Evolutionary conservation across 2,329 filamentous ascomycete species (phyloP).

Genomic region (Talaromyces rugulosus): DNA sequence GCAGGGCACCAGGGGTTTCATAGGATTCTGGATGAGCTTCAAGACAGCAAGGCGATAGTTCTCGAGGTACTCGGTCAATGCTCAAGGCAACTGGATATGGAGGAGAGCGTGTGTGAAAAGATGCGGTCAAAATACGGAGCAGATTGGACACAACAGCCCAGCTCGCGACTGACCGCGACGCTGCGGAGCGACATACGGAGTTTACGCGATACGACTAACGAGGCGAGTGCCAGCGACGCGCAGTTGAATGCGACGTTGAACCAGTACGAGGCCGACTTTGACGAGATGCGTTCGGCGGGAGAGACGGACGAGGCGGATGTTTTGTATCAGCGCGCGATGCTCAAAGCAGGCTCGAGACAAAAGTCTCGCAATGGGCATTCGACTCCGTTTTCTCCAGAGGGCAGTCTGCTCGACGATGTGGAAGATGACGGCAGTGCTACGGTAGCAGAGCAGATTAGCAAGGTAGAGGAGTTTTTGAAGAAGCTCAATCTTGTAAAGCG

Average conservation of each 20-base stretch:
- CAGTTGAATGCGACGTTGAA: constrained; percentile 79
- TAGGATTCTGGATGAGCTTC: constrained; percentile 72
- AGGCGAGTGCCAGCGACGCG: constrained; percentile 79
- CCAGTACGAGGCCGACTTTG: constrained; percentile 83
- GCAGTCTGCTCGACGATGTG: constrained; percentile 84
- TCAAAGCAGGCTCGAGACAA: constrained; percentile 63
- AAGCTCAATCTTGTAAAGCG: constrained; percentile 89
- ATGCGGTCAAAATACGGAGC: constrained; percentile 96
- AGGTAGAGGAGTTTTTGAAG: constrained; percentile 84
- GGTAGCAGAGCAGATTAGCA: constrained; percentile 82
- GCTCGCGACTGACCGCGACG: constrained; percentile 81
- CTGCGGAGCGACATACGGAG: constrained; percentile 80
- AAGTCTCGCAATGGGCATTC: constrained; percentile 55
- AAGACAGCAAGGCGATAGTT: constrained; percentile 72
- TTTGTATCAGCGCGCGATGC: constrained; percentile 81
- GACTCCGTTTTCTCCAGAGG: constrained; percentile 61
- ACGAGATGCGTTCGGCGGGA: constrained; percentile 88
- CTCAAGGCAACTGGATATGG: constrained; percentile 87
- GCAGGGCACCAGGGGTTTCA: constrained; percentile 77
- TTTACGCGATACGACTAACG: constrained; percentile 83
- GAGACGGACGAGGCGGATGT: constrained; percentile 82
- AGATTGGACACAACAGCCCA: constrained; percentile 97
- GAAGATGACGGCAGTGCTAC: constrained; percentile 76
- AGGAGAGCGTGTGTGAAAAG: constrained; percentile 97
- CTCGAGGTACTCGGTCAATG: constrained; percentile 69